Evolutionary conservation across 2,329 filamentous ascomycete genomes (phyloP).

Genomic region (Aotearoamyces nothofagi): DNA sequence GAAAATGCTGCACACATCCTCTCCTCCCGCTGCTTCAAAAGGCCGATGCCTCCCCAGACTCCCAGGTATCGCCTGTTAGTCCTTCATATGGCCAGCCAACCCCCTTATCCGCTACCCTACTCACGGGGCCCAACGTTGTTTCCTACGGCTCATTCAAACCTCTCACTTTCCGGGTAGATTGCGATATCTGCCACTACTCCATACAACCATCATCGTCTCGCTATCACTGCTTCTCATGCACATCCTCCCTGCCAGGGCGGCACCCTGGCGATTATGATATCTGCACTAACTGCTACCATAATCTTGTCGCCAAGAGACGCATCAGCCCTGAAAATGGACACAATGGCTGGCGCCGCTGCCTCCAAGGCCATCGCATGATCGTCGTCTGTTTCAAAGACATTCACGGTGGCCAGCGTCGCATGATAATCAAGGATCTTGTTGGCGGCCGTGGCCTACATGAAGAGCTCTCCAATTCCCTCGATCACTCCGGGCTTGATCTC

Average conservation of each 20-base stretch:
- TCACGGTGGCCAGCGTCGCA: conserved; percentile 49
- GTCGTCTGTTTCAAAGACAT: conserved; percentile 61
- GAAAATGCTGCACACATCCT: conserved; percentile 66
- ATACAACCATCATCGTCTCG: conserved; percentile 57
- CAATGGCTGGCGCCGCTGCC: conserved; percentile 71
- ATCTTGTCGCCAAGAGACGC: conserved; percentile 43
- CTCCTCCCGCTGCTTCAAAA: conserved; percentile 51
- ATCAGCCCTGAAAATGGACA: conserved; percentile 64
- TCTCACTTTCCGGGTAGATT: conserved; percentile 58
- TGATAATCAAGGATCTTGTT: conserved; percentile 57
- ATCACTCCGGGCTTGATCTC: conserved; percentile 20
- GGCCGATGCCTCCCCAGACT: conserved; percentile 14
- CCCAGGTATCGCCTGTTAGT: conserved; percentile 22
- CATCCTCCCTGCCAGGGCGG: conserved; percentile 32
- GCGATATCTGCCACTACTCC: conserved; percentile 60
- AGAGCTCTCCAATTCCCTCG: conserved; percentile 24
- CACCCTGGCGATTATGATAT: conserved; percentile 70
- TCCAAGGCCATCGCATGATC: conserved; percentile 70
- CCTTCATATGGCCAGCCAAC: conserved; percentile 27
- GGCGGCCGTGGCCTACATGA: conserved; percentile 59
- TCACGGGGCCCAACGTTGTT: conserved; percentile 29
- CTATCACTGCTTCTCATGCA: conserved; percentile 70
- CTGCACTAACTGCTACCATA: conserved; percentile 63
- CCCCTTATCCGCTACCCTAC: conserved; percentile 29
- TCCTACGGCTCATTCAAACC: conserved; percentile 42